Conservation (phyloP, 768 basidiomycete genomes). For the Leccinum incarnatum region DNA sequence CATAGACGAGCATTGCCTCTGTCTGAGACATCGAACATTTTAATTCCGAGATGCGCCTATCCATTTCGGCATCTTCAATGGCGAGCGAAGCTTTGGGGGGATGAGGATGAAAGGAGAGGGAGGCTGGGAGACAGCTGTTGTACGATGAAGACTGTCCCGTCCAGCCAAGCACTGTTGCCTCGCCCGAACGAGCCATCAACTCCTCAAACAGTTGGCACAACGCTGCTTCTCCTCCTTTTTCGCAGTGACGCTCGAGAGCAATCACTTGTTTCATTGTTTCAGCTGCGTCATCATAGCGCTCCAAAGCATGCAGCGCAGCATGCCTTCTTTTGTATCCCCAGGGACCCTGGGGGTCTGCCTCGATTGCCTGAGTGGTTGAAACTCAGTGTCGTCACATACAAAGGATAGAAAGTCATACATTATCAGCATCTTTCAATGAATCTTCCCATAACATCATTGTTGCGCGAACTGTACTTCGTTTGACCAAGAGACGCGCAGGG, state of each 20-base stretch:
- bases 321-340: neutral
- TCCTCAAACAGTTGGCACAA: no score
- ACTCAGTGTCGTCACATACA: no score
- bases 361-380: no score
- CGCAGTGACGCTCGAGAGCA: no score
- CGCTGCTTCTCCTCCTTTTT: no score
- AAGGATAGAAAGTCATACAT: no score
- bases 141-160: conserved; percentile 5
- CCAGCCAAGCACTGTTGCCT: neutral
- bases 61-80: neutral
- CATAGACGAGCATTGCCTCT: neutral
- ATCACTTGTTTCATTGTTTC: neutral
- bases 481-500: no score
- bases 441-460: no score
- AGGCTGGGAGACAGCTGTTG: conserved; percentile 12
- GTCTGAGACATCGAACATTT: neutral
- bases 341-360: no score
- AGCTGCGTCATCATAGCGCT: neutral
- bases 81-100: neutral
- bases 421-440: neutral
- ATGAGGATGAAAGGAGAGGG: neutral
- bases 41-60: neutral
- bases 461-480: no score
- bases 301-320: neutral
- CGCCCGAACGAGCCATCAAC: no score